Evolutionary conservation across 352 stramenopile genomes (phyloP), one percentile per base, ranked within the genome.

Genomic region (Hyaloperonospora arabidopsidis): DNA sequence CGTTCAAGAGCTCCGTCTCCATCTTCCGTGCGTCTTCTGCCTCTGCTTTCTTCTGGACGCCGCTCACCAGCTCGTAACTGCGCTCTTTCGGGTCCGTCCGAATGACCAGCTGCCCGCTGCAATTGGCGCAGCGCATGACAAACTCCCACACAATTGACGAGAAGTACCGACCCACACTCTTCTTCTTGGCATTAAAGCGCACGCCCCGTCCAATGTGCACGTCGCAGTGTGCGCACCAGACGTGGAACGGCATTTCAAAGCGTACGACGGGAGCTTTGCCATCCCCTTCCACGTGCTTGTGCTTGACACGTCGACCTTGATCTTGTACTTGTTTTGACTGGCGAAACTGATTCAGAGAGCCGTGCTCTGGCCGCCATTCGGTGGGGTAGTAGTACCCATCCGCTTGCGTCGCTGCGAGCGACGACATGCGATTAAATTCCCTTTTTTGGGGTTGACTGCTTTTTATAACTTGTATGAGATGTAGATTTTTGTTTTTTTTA

Each of bases 331-430:
- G 61, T n/a, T n/a, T n/a, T 14, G 25, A 32, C 25, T 32, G 25
- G 25, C 76, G 79, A 58, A 87, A 91, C 56, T 87, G 70, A 56
- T 91, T 94, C 34, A 97, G 75, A n/a, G 76, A 87, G 32, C 87
- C 87, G 61, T 84, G 65, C 53, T 93, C 82, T 1, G 89, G 89
- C 11, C 74, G 69, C 87, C 88, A 98, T 22, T 95, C 83, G 21
- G 89, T 75, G 15, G 96, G 96, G 49, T 97, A 96, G 68, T 99
- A 98, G 69, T 97, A 99, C 51, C 96, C 96, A 73, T 99, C 97
- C 4, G 95, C 95, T 66, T 97, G 93, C n/a, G 95, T 89, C 17
- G 97, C 97, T 19, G 94, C 84, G 47, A 99, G 75, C 19, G 88
- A 97, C 48, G 89, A 98, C 97, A 99, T 99, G 8, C 32, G 32